Evolutionary conservation across 1,284 basidiomycete genomes (phyloP).

Genomic region (Ganoderma meredithae): DNA sequence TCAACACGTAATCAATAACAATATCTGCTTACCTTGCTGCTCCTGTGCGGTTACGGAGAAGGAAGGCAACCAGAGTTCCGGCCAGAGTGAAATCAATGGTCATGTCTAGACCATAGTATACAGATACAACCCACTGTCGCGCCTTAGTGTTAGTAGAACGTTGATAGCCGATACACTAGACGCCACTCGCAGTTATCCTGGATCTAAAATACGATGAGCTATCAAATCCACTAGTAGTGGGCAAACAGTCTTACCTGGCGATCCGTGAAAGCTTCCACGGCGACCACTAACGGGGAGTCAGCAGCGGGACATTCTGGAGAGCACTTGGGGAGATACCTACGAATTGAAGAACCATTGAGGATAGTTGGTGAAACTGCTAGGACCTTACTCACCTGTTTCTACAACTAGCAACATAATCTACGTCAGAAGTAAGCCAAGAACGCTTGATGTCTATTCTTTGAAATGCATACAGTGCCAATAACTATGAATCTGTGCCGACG

Average conservation of each 20-base stretch:
- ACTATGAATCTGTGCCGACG: neutral
- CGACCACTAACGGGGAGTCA: neutral
- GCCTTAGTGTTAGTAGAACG: neutral
- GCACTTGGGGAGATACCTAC: neutral
- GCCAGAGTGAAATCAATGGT: neutral
- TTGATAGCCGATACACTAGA: neutral
- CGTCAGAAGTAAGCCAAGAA: no score
- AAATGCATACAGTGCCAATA: neutral
- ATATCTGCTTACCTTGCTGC: neutral
- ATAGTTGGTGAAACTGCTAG: no score
- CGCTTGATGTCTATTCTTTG: neutral
- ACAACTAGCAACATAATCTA: no score
- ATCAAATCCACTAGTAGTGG: neutral
- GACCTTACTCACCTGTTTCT: no score
- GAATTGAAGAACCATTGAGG: no score
- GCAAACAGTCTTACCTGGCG: neutral
- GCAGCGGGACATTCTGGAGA: no score
- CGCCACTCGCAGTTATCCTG: neutral
- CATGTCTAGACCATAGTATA: neutral
- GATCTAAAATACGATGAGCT: neutral
- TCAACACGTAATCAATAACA: neutral
- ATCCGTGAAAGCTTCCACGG: neutral
- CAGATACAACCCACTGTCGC: slow-evolving; percentile 6
- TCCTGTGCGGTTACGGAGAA: slow-evolving; percentile 2
- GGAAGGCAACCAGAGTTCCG: neutral